Evolutionary conservation across 83 land plant genomes (phyloP).

Genomic region (Thuja plicata): DNA sequence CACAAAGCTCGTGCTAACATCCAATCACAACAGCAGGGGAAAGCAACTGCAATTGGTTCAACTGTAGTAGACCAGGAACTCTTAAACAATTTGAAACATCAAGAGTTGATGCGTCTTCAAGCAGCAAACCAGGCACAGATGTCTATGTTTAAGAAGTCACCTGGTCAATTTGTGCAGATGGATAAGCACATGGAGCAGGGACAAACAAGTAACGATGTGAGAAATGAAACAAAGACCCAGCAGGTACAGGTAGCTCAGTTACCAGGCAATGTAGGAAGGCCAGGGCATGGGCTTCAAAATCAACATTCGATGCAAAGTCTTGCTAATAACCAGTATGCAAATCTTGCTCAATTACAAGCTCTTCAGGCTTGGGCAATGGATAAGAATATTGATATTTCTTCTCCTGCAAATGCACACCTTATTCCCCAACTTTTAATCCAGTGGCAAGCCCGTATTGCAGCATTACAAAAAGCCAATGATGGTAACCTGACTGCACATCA

Average conservation of each 20-base stretch:
- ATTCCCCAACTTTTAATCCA: constrained; percentile 52
- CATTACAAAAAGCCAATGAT: constrained; percentile 53
- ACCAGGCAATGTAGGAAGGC: constrained; percentile 31
- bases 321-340: constrained; percentile 40
- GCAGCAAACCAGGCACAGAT: constrained; percentile 43
- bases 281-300: constrained; percentile 33
- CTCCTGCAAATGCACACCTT: constrained; percentile 59
- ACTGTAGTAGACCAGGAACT: constrained; percentile 45
- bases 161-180: constrained; percentile 28
- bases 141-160: constrained; percentile 37
- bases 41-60: constrained; percentile 38
- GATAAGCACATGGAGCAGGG: constrained; percentile 54
- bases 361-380: constrained; percentile 72
- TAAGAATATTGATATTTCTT: constrained; percentile 63
- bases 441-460: constrained; percentile 44
- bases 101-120: constrained; percentile 53
- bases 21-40: constrained; percentile 52
- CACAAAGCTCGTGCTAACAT: constrained; percentile 39
- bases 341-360: constrained; percentile 59
- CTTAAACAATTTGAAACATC: constrained; percentile 46
- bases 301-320: constrained; percentile 33
- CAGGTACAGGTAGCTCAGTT: constrained; percentile 31
- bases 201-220: constrained; percentile 30
- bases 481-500: constrained; percentile 26
- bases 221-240: constrained; percentile 36